A percentile compares a stretch with the other conserved stretches of the same genome.
Conservation (phyloP, 805 yeast species). For the Zygoascus flipseniorum region DNA sequence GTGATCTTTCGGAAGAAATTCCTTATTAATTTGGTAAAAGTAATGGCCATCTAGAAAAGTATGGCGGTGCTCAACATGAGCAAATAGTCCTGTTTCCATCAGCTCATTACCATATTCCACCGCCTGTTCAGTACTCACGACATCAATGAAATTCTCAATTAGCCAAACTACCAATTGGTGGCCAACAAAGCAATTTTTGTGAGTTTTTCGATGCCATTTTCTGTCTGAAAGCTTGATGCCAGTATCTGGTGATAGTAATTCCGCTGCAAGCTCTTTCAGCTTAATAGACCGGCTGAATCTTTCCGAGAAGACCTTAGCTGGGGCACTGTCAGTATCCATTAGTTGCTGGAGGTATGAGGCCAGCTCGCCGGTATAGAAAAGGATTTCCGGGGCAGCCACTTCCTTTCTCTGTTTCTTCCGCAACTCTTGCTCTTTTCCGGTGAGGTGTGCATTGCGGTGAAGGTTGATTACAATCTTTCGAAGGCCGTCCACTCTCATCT, state of each 20-base stretch:
- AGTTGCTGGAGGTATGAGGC: constrained; percentile 53
- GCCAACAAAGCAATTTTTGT: constrained; percentile 73
- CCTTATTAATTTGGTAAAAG: constrained; percentile 64
- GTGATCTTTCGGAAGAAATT: constrained; percentile 31
- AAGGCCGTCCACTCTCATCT: constrained; percentile 85
- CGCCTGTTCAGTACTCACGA: constrained; percentile 77
- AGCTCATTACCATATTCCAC: constrained; percentile 67
- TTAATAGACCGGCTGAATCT: constrained; percentile 43
- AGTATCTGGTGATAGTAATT: constrained; percentile 49
- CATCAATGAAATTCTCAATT: constrained; percentile 66
- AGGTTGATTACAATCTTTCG: constrained; percentile 53
- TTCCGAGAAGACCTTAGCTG: constrained; percentile 21
- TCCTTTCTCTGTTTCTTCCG: constrained; percentile 33
- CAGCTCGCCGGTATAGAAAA: constrained; percentile 80
- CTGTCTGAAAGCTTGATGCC: constrained; percentile 69
- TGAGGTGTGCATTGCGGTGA: constrained; percentile 45
- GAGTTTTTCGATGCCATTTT: constrained; percentile 83
- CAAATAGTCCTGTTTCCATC: constrained; percentile 63
- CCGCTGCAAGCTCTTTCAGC: constrained; percentile 47
- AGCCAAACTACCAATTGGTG: constrained; percentile 83
- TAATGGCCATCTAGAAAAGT: constrained; percentile 88
- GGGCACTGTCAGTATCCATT: constrained; percentile 24
- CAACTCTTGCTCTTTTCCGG: constrained; percentile 34
- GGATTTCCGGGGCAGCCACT: constrained; percentile 56
- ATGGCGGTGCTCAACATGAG: constrained; percentile 79